These are phyloP conservation scores for Astragalus membranaceus DNA, from an alignment of 306 rosid genomes.

Conservation along the genomic window DNA sequence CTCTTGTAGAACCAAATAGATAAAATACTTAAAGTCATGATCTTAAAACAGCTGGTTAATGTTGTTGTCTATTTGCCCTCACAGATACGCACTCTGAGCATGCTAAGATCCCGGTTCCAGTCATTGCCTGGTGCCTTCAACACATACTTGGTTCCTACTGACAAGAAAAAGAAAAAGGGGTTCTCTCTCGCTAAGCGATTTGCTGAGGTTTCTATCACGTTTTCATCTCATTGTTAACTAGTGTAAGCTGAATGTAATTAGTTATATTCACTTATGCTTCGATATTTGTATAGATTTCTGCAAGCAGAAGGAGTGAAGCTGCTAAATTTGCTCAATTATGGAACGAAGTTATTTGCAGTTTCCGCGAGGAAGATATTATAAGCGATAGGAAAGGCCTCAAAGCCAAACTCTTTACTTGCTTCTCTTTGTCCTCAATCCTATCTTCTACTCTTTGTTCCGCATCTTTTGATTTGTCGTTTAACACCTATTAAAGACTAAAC, in stretches of 20 bases:
- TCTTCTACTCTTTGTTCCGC: slow-evolving; percentile 20
- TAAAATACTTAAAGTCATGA: background rate
- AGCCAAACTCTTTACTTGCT: slow-evolving; percentile 17
- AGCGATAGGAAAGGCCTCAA: slow-evolving; percentile 69
- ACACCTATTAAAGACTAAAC: slow-evolving; percentile 22
- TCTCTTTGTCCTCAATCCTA: slow-evolving; percentile 10
- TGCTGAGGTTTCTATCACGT: slow-evolving; percentile 58
- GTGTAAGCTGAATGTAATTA: slow-evolving; percentile 4
- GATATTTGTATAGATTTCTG: slow-evolving; percentile 46
- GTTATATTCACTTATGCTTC: slow-evolving; percentile 20
- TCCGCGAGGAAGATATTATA: slow-evolving; percentile 92
- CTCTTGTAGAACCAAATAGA: background rate
- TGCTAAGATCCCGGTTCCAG: slow-evolving; percentile 94
- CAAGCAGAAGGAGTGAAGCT: slow-evolving; percentile 94
- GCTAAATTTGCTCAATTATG: slow-evolving; percentile 95
- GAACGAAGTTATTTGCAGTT: slow-evolving; percentile 96
- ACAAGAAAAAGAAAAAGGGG: slow-evolving; percentile 59
- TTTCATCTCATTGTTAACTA: slow-evolving; percentile 10
- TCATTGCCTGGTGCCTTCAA: slow-evolving; percentile 97
- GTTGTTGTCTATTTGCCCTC: slow-evolving; percentile 16
- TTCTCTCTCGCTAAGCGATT: slow-evolving; percentile 79
- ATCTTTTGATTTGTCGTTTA: slow-evolving; percentile 11
- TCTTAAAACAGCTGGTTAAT: background rate
- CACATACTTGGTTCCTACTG: slow-evolving; percentile 86
- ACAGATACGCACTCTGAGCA: slow-evolving; percentile 90